Evolutionary conservation across 1,284 basidiomycete genomes (phyloP).

Genomic region (Athelia psychrophila): DNA sequence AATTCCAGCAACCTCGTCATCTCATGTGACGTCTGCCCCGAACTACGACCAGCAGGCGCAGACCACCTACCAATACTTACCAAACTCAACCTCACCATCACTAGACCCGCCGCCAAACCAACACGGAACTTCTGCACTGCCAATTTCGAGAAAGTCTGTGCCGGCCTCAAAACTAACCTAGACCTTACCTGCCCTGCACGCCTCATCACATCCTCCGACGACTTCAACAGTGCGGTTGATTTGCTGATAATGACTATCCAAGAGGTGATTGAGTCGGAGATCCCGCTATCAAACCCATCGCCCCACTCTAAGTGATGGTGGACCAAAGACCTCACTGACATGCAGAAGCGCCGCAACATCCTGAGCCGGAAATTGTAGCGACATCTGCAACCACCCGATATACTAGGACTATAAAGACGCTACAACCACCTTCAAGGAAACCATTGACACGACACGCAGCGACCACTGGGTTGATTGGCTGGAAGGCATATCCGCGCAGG

Average conservation of each 20-base stretch:
- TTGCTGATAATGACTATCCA: background rate
- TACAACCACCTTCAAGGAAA: background rate
- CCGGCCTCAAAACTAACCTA: background rate
- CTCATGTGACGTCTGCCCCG: constrained; percentile 7
- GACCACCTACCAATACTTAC: constrained; percentile 13
- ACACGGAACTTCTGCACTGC: background rate
- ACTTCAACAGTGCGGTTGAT: background rate
- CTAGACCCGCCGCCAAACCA: background rate
- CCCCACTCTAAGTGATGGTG: constrained; percentile 9
- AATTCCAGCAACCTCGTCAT: constrained; percentile 4
- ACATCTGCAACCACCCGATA: background rate
- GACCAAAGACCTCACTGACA: constrained; percentile 1
- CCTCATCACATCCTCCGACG: background rate
- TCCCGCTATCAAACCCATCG: constrained; percentile 7
- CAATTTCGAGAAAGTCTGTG: background rate
- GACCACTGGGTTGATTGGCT: background rate
- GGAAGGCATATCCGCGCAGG: background rate
- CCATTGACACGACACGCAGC: background rate
- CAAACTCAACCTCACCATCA: background rate
- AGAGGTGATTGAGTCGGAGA: background rate
- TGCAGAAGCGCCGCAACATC: background rate
- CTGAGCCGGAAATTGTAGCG: background rate
- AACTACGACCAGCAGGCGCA: constrained; percentile 4
- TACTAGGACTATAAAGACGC: background rate
- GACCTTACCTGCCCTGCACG: background rate